phyloP scores from a whole-genome alignment of 2,329 filamentous ascomycete genomes.

The Exophiala bonariae region DNA sequence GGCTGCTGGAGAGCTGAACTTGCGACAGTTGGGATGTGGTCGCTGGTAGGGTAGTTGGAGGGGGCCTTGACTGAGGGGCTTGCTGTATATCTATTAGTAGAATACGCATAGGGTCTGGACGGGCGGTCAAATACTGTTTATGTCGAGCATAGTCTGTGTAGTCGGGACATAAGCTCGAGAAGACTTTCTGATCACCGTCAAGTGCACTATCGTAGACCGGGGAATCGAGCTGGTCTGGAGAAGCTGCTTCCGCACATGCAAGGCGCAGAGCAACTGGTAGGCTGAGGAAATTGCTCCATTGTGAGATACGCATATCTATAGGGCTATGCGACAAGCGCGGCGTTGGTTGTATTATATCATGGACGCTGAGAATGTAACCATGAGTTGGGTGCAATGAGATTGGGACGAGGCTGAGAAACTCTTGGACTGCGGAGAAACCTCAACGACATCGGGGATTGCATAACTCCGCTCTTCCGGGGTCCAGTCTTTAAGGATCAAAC shows the following conservation, averaged over 20 bases:
- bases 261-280: constrained; percentile 8
- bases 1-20: constrained; percentile 82
- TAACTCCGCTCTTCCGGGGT: too few relatives aligned
- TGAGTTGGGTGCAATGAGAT: too few relatives aligned
- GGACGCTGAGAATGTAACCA: too few relatives aligned
- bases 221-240: constrained; percentile 7
- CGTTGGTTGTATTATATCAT: too few relatives aligned
- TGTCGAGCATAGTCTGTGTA: constrained; percentile 30
- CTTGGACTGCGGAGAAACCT: too few relatives aligned
- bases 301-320: too few relatives aligned
- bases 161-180: constrained; percentile 30
- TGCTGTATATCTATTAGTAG: constrained; percentile 48
- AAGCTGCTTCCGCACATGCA: constrained; percentile 2
- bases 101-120: not conserved
- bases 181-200: constrained; percentile 12
- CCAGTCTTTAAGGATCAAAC: too few relatives aligned
- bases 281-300: constrained; percentile 3
- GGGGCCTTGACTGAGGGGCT: constrained; percentile 76
- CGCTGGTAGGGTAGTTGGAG: constrained; percentile 82
- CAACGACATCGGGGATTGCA: too few relatives aligned
- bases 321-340: too few relatives aligned
- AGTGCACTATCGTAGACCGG: constrained; percentile 12
- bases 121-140: constrained; percentile 20
- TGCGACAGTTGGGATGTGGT: constrained; percentile 77
- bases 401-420: too few relatives aligned